A percentile compares a stretch with the other conserved stretches of the same genome.
phyloP scores from a whole-genome alignment of 1,139 yeast species.

The Zygoascus sp. region DNA sequence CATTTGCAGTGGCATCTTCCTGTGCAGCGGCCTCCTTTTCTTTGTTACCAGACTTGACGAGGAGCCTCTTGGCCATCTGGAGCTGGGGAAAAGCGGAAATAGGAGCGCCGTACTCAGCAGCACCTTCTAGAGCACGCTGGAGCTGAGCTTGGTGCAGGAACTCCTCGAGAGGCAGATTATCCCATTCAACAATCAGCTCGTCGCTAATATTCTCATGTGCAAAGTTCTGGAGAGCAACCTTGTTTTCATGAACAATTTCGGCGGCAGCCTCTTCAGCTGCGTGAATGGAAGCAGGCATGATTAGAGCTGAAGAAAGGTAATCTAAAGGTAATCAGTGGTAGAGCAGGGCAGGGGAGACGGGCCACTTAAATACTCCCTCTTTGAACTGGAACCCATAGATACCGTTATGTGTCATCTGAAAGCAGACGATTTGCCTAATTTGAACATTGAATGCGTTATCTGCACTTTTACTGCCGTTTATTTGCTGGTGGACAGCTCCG shows the following conservation, averaged over 20 bases:
- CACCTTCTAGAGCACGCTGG: slow-evolving; percentile 31
- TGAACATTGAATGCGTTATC: not conserved
- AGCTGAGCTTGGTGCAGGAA: slow-evolving; percentile 32
- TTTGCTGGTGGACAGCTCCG: not conserved
- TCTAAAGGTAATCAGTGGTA: not conserved
- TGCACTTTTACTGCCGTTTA: too few species aligned
- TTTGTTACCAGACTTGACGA: not conserved
- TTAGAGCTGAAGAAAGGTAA: not conserved
- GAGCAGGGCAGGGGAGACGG: not conserved
- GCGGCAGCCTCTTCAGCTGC: slow-evolving; percentile 2
- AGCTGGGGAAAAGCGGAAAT: slow-evolving; percentile 22
- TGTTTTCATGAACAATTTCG: slow-evolving; percentile 18
- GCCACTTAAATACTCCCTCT: not conserved
- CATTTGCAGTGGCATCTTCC: not conserved
- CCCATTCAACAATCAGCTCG: slow-evolving; percentile 21
- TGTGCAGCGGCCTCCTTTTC: slow-evolving; percentile 6
- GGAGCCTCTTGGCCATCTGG: slow-evolving; percentile 7
- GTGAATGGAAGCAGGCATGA: not conserved
- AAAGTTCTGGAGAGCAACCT: slow-evolving; percentile 16
- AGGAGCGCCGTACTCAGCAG: slow-evolving; percentile 21
- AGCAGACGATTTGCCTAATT: not conserved
- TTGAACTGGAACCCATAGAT: not conserved
- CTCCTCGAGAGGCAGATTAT: slow-evolving; percentile 31
- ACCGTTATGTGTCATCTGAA: not conserved
- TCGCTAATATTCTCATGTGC: slow-evolving; percentile 15